These are phyloP conservation scores for Paecilomyces niveus DNA, from an alignment of 2,329 filamentous ascomycete genomes.

Conservation along the genomic window DNA sequence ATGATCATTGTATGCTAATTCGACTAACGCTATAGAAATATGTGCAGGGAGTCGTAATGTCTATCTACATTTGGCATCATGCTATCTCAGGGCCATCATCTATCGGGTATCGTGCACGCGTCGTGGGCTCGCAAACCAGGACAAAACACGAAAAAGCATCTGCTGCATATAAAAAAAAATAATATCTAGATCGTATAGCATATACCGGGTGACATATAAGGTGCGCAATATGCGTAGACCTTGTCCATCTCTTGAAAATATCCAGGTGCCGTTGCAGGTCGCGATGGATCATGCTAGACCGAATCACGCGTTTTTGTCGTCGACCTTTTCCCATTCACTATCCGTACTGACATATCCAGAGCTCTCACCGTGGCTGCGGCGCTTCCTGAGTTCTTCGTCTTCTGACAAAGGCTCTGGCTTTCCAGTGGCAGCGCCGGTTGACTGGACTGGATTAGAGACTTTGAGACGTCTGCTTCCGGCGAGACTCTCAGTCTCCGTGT, in stretches of 20 bases:
- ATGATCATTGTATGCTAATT: not conserved
- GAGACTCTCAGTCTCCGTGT: conserved; percentile 36
- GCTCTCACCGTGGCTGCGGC: conserved; percentile 39
- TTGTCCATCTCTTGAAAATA: not conserved
- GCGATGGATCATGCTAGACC: not conserved
- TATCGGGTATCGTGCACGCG: not conserved
- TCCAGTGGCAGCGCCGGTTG: conserved; percentile 13
- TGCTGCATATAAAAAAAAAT: not conserved
- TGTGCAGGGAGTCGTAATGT: not conserved
- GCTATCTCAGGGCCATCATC: conserved; percentile 4
- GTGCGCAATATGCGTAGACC: not conserved
- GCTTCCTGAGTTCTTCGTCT: conserved; percentile 35
- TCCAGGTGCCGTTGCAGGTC: not conserved
- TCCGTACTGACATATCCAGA: conserved; percentile 68
- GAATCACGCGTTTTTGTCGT: conserved; percentile 23
- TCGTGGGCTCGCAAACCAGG: not conserved
- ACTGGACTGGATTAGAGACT: conserved; percentile 8
- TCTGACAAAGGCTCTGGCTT: conserved; percentile 45
- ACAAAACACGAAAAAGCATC: not conserved
- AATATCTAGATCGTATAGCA: not conserved
- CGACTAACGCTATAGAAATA: not conserved
- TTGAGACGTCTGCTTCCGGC: conserved; percentile 8
- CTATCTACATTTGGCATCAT: not conserved
- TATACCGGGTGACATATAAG: not conserved
- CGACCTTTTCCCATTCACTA: conserved; percentile 96